phyloP scores from a whole-genome alignment of 768 basidiomycete genomes.

The Infundibulicybe gibba region DNA sequence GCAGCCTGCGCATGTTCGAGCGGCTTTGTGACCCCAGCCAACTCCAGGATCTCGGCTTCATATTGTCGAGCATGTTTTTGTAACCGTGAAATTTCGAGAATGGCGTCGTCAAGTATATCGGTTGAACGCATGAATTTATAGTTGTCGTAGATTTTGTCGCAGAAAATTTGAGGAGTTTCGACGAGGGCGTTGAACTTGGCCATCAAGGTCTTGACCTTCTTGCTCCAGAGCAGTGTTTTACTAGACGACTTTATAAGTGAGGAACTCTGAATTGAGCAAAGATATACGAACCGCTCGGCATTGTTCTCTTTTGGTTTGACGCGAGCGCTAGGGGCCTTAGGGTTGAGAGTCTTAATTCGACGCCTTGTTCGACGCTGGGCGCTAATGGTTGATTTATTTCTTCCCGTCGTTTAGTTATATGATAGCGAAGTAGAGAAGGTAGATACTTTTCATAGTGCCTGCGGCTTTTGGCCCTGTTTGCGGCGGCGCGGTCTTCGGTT shows the following conservation, averaged over 20 bases:
- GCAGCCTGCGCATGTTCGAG: neutral
- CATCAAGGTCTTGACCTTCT: too few species aligned
- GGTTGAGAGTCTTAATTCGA: too few species aligned
- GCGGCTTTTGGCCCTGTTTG: conserved; percentile 2
- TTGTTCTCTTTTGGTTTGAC: too few species aligned
- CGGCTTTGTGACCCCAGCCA: neutral
- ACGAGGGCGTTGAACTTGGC: too few species aligned
- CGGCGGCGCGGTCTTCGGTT: neutral
- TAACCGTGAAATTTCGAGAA: neutral
- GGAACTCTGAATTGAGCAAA: too few species aligned
- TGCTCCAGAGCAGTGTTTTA: too few species aligned
- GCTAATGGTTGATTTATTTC: conserved; percentile 1
- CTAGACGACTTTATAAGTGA: too few species aligned
- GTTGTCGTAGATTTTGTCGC: too few species aligned
- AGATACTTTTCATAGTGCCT: conserved; percentile 1
- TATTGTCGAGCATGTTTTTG: neutral
- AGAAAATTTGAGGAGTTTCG: too few species aligned
- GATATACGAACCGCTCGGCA: too few species aligned
- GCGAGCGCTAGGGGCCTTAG: too few species aligned
- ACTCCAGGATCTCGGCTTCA: neutral
- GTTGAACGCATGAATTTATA: too few species aligned
- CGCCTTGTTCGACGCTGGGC: neutral
- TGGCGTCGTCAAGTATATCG: neutral
- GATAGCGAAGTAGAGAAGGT: neutral
- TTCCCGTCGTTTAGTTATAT: neutral